phyloP scores from a whole-genome alignment of 306 rosid species.

The Quercus parvula region DNA sequence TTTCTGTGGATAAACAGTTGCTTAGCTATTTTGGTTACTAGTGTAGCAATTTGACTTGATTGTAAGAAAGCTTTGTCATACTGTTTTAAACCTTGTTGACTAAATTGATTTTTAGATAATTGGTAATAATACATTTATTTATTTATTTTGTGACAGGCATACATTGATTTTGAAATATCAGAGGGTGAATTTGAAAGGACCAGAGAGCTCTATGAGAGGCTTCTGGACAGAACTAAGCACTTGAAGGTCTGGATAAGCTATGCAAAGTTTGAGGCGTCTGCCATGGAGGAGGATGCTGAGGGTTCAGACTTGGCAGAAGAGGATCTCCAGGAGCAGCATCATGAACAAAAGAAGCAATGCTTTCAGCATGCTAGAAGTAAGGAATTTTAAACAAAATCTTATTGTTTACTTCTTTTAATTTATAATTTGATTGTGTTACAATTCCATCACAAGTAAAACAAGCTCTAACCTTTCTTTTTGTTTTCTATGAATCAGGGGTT shows the following conservation, averaged over 20 bases:
- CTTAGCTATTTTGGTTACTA: not conserved
- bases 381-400: constrained; percentile 21
- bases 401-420: not conserved
- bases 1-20: no score
- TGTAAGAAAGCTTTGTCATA: no score
- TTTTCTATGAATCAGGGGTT: constrained; percentile 54
- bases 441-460: not conserved
- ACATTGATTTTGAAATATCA: constrained; percentile 77
- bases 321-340: constrained; percentile 2
- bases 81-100: no score
- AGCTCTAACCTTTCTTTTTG: not conserved
- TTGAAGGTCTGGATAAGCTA: constrained; percentile 89
- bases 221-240: constrained; percentile 90
- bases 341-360: constrained; percentile 55
- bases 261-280: constrained; percentile 80
- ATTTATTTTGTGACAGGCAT: constrained; percentile 52
- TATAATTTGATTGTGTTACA: constrained; percentile 4
- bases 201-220: constrained; percentile 75
- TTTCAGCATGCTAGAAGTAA: constrained; percentile 73
- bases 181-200: constrained; percentile 86
- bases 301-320: constrained; percentile 33
- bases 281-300: constrained; percentile 22
- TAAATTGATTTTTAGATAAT: not conserved
- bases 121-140: not conserved
- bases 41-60: not conserved